These are phyloP conservation scores for Tolypocladium endophyticum DNA, from an alignment of 2,329 filamentous ascomycete genomes.

Conservation along the genomic window DNA sequence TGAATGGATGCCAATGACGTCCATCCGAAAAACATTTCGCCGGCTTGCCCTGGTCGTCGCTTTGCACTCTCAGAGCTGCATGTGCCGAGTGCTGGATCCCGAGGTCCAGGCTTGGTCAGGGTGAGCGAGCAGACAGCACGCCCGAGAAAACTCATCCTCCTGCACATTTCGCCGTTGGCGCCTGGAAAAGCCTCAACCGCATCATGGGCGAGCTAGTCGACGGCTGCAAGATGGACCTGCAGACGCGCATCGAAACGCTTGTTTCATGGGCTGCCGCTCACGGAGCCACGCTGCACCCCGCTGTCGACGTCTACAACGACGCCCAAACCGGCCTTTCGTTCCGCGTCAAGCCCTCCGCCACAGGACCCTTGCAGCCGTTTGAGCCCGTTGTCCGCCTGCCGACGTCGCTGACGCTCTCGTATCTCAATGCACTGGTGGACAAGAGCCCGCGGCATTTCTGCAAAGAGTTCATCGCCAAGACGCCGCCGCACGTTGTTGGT, in stretches of 20 bases:
- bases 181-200: not conserved
- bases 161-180: not conserved
- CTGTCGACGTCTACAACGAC: conserved; percentile 42
- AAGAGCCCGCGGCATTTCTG: conserved; percentile 25
- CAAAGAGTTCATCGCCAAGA: conserved; percentile 32
- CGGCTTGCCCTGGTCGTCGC: too few relatives aligned
- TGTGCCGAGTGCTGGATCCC: not conserved
- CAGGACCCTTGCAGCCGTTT: conserved; percentile 16
- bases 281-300: conserved; percentile 37
- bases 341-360: conserved; percentile 28
- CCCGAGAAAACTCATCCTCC: not conserved
- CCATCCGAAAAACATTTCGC: not conserved
- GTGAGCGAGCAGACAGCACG: not conserved
- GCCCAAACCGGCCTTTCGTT: conserved; percentile 42
- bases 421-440: conserved; percentile 38
- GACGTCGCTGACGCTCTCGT: conserved; percentile 44
- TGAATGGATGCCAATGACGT: not conserved
- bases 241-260: conserved; percentile 21
- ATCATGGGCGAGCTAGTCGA: not conserved
- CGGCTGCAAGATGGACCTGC: not conserved
- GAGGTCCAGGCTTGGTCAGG: not conserved
- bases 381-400: conserved; percentile 42
- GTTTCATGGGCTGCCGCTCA: conserved; percentile 36
- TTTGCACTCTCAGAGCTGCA: not conserved
- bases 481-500: conserved; percentile 49